Base-by-base conservation (phyloP, 164 flowering plant species). In the Akebia trifoliata region DNA sequence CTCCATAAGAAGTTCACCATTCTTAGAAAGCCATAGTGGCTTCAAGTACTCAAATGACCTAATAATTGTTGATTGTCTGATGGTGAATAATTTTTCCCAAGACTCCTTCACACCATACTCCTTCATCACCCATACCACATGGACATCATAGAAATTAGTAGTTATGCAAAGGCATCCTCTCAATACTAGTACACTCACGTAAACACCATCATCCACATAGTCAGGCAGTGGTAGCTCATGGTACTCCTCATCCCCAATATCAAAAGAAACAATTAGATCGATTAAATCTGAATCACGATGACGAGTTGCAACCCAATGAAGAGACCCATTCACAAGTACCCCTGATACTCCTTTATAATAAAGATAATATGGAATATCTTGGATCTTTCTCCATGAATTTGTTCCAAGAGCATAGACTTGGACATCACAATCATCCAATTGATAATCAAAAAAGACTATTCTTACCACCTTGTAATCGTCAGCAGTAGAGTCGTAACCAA, bases 401-500 rank as follows among this genome's bases (percentile, higher is more conserved):
- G 29, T 15, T 5, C 35, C 37, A 10, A 50, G 15, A 2, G 54
- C 29, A 50, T 50, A 50, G 9, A 50, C 54, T 29, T 18, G n/a
- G 15, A 32, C 54, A 15, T 50, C 54, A 4, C 37, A 30, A 18
- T 50, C 22, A 18, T 17, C 20, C 4, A 22, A 14, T 2, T n/a
- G 17, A 18, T 20, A 21, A 50, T 29, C 34, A 31, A 28, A 14
- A 29, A 37, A 50, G 18, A 28, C 8, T 10, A 50, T 25, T 32
- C 38, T 32, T 12, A 50, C 36, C 37, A 31, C 54, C 24, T 50
- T 50, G 7, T 50, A 50, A 32, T 48, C 51, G 31, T 48, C 31
- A 20, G 17, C 15, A 8, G 25, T 4, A 10, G 17, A 17, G 15
- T 48, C 54, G 30, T 30, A 50, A 17, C 54, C 54, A 14, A 50